phyloP scores from a whole-genome alignment of 2,329 filamentous ascomycete species.

The Fusarium nanum region DNA sequence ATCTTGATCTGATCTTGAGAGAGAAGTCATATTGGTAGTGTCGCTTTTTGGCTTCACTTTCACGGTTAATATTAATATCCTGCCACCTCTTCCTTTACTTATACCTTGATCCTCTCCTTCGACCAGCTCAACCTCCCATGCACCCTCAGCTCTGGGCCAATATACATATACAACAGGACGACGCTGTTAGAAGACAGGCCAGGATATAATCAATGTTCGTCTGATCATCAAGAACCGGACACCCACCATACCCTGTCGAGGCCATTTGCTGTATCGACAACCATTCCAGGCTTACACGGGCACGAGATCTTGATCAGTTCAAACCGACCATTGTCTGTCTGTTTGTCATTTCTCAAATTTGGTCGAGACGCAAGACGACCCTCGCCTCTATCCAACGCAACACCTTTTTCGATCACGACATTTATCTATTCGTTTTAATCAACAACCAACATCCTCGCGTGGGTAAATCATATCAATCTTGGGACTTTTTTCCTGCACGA shows the following conservation, averaged over 20 bases:
- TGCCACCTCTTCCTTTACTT: slow-evolving; percentile 23
- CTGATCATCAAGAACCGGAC: slow-evolving; percentile 22
- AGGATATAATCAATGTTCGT: slow-evolving; percentile 1
- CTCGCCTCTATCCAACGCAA: slow-evolving; percentile 13
- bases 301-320: slow-evolving; percentile 37
- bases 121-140: slow-evolving; percentile 34
- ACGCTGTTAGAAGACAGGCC: not conserved
- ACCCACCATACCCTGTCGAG: slow-evolving; percentile 22
- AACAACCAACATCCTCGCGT: slow-evolving; percentile 11
- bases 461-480: slow-evolving; percentile 16
- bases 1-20: slow-evolving; percentile 5
- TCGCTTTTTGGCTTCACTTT: slow-evolving; percentile 27
- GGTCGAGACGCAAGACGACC: slow-evolving; percentile 4
- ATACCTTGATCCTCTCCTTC: slow-evolving; percentile 21
- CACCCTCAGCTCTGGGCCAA: slow-evolving; percentile 10
- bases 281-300: slow-evolving; percentile 27
- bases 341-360: slow-evolving; percentile 22
- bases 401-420: slow-evolving; percentile 28
- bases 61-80: slow-evolving; percentile 8
- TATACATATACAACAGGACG: slow-evolving; percentile 6
- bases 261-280: slow-evolving; percentile 19
- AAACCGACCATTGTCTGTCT: slow-evolving; percentile 2
- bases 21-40: slow-evolving; percentile 11
- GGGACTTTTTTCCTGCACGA: slow-evolving; percentile 25
- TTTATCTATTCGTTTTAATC: slow-evolving; percentile 19